A percentile compares a stretch with the other conserved stretches of the same genome.
These are phyloP conservation scores for Botrytis tulipae DNA, from an alignment of 2,329 filamentous ascomycete species.

Conservation along the genomic window DNA sequence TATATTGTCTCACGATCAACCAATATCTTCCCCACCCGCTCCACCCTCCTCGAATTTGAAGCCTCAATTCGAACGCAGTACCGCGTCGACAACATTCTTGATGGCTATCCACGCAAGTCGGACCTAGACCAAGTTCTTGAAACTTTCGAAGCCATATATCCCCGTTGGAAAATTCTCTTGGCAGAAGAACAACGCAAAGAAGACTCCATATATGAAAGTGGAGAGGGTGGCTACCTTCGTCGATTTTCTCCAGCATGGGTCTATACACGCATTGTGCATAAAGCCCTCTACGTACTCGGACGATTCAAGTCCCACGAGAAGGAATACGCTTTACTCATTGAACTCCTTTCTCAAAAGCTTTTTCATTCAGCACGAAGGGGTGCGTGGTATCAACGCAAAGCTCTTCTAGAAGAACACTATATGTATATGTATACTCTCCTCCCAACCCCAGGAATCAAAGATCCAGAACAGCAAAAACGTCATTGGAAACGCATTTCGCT, in stretches of 20 bases:
- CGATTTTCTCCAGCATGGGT: slow-evolving; percentile 90
- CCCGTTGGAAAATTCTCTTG: slow-evolving; percentile 75
- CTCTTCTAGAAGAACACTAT: slow-evolving; percentile 91
- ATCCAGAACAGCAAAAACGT: slow-evolving; percentile 66
- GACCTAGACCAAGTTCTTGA: slow-evolving; percentile 66
- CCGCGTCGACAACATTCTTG: slow-evolving; percentile 76
- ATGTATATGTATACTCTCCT: slow-evolving; percentile 80
- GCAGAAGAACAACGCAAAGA: slow-evolving; percentile 76
- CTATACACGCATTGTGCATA: slow-evolving; percentile 90
- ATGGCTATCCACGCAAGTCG: slow-evolving; percentile 66
- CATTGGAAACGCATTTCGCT: slow-evolving; percentile 78
- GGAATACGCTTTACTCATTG: slow-evolving; percentile 71
- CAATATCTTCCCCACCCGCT: slow-evolving; percentile 80
- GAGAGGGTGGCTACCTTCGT: slow-evolving; percentile 84
- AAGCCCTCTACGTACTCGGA: slow-evolving; percentile 74
- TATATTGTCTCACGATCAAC: slow-evolving; percentile 88
- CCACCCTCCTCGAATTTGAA: slow-evolving; percentile 82
- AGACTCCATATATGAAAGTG: slow-evolving; percentile 70
- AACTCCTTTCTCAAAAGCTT: slow-evolving; percentile 75
- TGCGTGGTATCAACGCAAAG: slow-evolving; percentile 94
- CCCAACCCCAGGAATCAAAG: slow-evolving; percentile 26
- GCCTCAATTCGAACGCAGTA: slow-evolving; percentile 79
- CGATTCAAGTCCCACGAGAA: slow-evolving; percentile 76
- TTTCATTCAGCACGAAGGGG: slow-evolving; percentile 85
- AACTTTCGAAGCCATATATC: slow-evolving; percentile 71